Conservation (phyloP, 805 yeast genomes). For the Hanseniaspora lindneri region DNA sequence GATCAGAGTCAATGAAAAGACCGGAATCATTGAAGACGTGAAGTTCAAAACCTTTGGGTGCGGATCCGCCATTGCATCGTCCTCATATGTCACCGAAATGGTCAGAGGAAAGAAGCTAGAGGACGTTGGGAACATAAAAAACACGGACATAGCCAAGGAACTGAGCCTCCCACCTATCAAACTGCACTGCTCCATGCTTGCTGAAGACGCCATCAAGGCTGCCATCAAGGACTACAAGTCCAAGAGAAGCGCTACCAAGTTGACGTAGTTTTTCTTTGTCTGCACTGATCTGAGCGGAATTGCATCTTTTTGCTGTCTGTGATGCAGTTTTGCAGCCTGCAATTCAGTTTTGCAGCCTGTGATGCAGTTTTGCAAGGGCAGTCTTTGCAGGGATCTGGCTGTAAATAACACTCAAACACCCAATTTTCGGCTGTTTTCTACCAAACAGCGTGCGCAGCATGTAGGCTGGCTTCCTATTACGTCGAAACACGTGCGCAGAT, state of each 20-base stretch:
- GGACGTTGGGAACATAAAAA: constrained; percentile 85
- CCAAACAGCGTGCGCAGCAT: too few relatives aligned
- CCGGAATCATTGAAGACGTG: constrained; percentile 88
- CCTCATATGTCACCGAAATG: constrained; percentile 87
- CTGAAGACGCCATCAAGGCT: constrained; percentile 95
- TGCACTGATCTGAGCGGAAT: too few relatives aligned
- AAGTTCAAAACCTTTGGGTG: constrained; percentile 99
- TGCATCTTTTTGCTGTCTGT: too few relatives aligned
- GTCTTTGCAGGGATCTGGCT: too few relatives aligned
- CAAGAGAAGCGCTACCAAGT: constrained; percentile 42
- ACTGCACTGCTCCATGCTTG: constrained; percentile 95
- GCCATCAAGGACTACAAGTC: constrained; percentile 90
- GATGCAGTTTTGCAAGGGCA: too few relatives aligned
- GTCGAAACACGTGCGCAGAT: too few relatives aligned
- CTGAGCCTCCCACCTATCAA: constrained; percentile 92
- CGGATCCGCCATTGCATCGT: constrained; percentile 94
- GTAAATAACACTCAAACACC: too few relatives aligned
- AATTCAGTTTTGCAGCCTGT: too few relatives aligned
- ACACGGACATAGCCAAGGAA: constrained; percentile 89
- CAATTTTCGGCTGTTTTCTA: too few relatives aligned
- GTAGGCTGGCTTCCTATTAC: too few relatives aligned
- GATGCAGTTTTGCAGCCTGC: too few relatives aligned
- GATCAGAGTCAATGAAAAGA: constrained; percentile 78
- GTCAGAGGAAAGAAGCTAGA: constrained; percentile 91
- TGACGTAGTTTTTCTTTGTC: too few relatives aligned